Percentiles rank a stretch among this genome's conserved stretches.
phyloP scores from a whole-genome alignment of 352 stramenopile species.

The Phytophthora fragariaefolia region DNA sequence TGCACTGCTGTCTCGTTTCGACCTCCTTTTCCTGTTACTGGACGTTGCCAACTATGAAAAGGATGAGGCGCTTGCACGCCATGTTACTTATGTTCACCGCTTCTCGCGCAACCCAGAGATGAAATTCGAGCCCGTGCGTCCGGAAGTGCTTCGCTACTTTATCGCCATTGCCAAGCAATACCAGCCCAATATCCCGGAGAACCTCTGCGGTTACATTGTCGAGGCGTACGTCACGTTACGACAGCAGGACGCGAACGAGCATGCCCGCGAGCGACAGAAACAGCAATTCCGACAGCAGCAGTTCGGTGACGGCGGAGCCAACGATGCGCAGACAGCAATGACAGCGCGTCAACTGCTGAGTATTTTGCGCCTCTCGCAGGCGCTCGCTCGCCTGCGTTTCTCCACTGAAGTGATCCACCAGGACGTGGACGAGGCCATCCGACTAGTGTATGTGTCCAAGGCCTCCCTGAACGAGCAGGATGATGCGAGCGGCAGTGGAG shows the following conservation, averaged over 20 bases:
- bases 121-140: constrained; percentile 91
- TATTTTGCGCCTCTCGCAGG: constrained; percentile 97
- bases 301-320: constrained; percentile 51
- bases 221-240: constrained; percentile 98
- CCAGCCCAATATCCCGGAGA: constrained; percentile 86
- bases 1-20: constrained; percentile 99
- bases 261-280: constrained; percentile 73
- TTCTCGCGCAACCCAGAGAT: constrained; percentile 90
- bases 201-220: constrained; percentile 97
- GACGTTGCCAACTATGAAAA: constrained; percentile 95
- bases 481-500: constrained; percentile 48
- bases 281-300: constrained; percentile 47
- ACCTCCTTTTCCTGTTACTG: constrained; percentile 99
- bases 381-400: constrained; percentile 97
- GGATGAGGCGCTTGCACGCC: constrained; percentile 91
- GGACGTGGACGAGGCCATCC: constrained; percentile 98
- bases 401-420: constrained; percentile 94
- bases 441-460: constrained; percentile 98
- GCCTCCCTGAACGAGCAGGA: constrained; percentile 93
- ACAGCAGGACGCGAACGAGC: constrained; percentile 90
- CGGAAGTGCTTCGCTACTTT: constrained; percentile 92
- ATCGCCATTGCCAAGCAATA: constrained; percentile 91
- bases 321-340: constrained; percentile 97
- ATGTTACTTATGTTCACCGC: constrained; percentile 95
- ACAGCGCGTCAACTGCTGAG: constrained; percentile 98